phyloP scores from a whole-genome alignment of 768 basidiomycete species.

The Pisolithus albus region DNA sequence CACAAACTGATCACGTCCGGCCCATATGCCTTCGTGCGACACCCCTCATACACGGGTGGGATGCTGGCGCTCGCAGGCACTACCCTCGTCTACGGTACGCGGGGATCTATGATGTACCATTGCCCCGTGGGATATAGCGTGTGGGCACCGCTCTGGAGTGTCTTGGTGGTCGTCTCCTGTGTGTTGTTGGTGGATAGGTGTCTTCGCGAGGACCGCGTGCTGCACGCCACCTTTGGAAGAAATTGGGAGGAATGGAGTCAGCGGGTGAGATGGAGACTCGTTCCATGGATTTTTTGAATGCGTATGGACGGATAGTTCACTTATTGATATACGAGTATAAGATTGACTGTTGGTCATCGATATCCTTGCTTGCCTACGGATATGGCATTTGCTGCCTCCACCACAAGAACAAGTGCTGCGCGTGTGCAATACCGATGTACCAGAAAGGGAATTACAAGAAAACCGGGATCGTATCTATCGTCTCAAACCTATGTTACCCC shows the following conservation, averaged over 20 bases:
- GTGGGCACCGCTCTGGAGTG: background rate
- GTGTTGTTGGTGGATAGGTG: background rate
- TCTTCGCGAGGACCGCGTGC: background rate
- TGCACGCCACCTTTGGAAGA: constrained; percentile 4
- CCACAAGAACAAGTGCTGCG: too few relatives aligned
- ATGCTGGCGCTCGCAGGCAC: background rate
- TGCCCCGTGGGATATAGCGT: background rate
- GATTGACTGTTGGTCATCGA: background rate
- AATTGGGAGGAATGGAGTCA: constrained; percentile 12
- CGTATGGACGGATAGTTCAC: background rate
- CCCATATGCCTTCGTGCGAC: constrained; percentile 36
- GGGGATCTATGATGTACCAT: background rate
- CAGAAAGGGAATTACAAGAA: background rate
- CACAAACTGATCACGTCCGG: constrained; percentile 34
- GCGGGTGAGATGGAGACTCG: constrained; percentile 5
- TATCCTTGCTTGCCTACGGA: too few relatives aligned
- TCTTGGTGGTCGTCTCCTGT: background rate
- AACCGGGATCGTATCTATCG: background rate
- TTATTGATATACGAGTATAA: background rate
- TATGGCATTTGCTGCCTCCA: too few relatives aligned
- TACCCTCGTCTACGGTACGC: background rate
- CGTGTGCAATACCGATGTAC: too few relatives aligned
- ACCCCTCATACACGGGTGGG: constrained; percentile 22
- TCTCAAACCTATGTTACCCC: constrained; percentile 14
- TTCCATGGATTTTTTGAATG: constrained; percentile 10